Conservation (phyloP, 768 basidiomycete species). For the Amanita exitialis region DNA sequence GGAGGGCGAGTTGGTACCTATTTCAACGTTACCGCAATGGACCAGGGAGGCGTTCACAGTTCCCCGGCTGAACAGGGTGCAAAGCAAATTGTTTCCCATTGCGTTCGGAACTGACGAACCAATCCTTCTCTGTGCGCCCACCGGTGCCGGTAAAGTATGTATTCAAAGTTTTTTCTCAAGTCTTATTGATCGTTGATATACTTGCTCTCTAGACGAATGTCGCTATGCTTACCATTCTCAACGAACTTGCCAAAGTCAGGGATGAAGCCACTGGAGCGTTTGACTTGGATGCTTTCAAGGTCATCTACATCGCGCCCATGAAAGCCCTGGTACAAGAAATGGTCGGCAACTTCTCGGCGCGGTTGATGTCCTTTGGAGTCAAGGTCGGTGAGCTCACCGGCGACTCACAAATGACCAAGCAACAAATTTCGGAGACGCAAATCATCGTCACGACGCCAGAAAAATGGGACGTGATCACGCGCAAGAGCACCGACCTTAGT, state of each 20-base stretch:
- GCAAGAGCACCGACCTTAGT: conserved; percentile 93
- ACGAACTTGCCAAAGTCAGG: conserved; percentile 84
- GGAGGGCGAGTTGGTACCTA: conserved; percentile 61
- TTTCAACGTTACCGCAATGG: conserved; percentile 76
- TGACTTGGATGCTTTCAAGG: conserved; percentile 87
- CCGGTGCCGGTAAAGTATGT: conserved; percentile 93
- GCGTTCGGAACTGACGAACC: conserved; percentile 96
- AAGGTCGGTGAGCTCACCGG: conserved; percentile 94
- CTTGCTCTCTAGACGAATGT: conserved; percentile 73
- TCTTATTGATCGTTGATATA: not conserved
- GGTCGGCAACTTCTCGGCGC: conserved; percentile 86
- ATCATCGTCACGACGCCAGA: conserved; percentile 98
- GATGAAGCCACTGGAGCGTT: conserved; percentile 72
- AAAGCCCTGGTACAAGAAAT: conserved; percentile 98
- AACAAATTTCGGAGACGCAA: conserved; percentile 93
- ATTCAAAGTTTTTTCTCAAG: not conserved
- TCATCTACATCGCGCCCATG: conserved; percentile 98
- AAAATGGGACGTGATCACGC: conserved; percentile 99
- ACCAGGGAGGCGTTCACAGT: conserved; percentile 80
- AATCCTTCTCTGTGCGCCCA: conserved; percentile 91
- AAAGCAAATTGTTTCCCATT: conserved; percentile 86
- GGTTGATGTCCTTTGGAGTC: conserved; percentile 62
- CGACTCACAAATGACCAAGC: conserved; percentile 96
- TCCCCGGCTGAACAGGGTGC: conserved; percentile 77
- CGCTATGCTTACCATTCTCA: conserved; percentile 89